Evolutionary conservation across 495 filamentous ascomycete species (phyloP).

Genomic region (Bryoglossum gracile): DNA sequence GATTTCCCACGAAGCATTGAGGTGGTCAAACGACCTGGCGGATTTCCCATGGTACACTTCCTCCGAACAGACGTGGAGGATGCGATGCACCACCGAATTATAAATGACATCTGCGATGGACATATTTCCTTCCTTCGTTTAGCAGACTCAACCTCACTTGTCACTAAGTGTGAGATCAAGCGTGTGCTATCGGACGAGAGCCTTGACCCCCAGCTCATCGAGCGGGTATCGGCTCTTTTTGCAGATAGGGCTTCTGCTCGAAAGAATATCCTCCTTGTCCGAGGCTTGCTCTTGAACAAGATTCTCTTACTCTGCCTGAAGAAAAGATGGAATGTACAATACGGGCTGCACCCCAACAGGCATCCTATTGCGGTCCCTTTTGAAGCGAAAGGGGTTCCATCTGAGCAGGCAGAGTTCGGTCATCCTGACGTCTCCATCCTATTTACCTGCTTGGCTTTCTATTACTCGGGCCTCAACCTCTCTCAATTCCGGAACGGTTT

Average conservation of each 20-base stretch:
- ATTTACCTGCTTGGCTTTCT: constrained; percentile 46
- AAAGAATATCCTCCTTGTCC: constrained; percentile 34
- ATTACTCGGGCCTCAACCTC: constrained; percentile 38
- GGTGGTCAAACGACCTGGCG: constrained; percentile 30
- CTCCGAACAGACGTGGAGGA: constrained; percentile 39
- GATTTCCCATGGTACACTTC: constrained; percentile 40
- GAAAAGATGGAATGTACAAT: too few species aligned
- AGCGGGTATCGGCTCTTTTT: constrained; percentile 25
- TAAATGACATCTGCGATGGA: constrained; percentile 32
- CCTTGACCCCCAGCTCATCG: constrained; percentile 15
- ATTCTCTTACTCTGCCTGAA: constrained; percentile 33
- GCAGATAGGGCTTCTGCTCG: constrained; percentile 25
- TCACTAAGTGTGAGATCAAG: constrained; percentile 21
- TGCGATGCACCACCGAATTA: constrained; percentile 31
- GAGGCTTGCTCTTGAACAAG: constrained; percentile 34
- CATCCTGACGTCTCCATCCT: constrained; percentile 49
- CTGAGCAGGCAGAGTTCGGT: too few species aligned
- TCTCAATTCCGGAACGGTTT: constrained; percentile 37
- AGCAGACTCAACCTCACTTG: constrained; percentile 13
- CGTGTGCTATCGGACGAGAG: constrained; percentile 25
- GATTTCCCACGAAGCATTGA: constrained; percentile 39
- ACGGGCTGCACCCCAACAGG: too few species aligned
- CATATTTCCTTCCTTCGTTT: constrained; percentile 26
- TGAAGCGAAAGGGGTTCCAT: too few species aligned
- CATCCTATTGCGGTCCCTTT: too few species aligned